Evolutionary conservation across 208 protist genomes (phyloP).

Genomic region (Crithidia sp.): DNA sequence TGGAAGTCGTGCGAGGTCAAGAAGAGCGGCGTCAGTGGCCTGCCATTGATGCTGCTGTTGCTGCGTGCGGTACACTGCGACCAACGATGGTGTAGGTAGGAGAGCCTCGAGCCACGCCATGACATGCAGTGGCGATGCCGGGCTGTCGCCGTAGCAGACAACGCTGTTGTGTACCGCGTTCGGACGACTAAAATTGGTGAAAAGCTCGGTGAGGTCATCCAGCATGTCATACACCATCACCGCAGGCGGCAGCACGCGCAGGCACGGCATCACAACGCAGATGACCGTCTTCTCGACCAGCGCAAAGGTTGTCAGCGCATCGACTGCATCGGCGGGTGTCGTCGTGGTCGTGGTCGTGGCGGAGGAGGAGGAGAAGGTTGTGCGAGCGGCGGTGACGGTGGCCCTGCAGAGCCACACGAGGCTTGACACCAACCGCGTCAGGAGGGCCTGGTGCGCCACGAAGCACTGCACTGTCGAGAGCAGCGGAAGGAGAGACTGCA

Average conservation of each 20-base stretch:
- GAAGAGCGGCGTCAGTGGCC: too few relatives aligned
- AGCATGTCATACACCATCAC: conserved; percentile 64
- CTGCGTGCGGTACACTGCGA: conserved; percentile 13
- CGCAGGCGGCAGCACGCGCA: conserved; percentile 72
- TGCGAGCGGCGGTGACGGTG: neutral
- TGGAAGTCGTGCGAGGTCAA: neutral
- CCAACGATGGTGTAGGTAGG: conserved; percentile 17
- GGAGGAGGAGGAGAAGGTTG: too few relatives aligned
- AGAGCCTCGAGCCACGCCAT: conserved; percentile 23
- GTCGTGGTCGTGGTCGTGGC: neutral
- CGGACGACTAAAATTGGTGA: conserved; percentile 12
- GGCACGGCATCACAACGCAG: conserved; percentile 69
- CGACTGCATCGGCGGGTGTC: neutral
- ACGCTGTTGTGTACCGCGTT: conserved; percentile 1
- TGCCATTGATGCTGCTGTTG: conserved; percentile 16
- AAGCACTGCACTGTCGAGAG: conserved; percentile 41
- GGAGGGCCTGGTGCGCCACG: conserved; percentile 51
- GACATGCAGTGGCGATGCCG: conserved; percentile 24
- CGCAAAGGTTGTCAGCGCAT: conserved; percentile 19
- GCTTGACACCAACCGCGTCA: conserved; percentile 32
- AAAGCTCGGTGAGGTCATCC: conserved; percentile 37
- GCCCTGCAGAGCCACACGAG: conserved; percentile 30
- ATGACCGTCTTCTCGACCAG: conserved; percentile 61
- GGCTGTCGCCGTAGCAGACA: conserved; percentile 25
- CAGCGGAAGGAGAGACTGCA: conserved; percentile 45